A percentile compares a stretch with the other conserved stretches of the same genome.
phyloP scores from a whole-genome alignment of 257 asterid genomes.

The Solanum lycopersicoides region DNA sequence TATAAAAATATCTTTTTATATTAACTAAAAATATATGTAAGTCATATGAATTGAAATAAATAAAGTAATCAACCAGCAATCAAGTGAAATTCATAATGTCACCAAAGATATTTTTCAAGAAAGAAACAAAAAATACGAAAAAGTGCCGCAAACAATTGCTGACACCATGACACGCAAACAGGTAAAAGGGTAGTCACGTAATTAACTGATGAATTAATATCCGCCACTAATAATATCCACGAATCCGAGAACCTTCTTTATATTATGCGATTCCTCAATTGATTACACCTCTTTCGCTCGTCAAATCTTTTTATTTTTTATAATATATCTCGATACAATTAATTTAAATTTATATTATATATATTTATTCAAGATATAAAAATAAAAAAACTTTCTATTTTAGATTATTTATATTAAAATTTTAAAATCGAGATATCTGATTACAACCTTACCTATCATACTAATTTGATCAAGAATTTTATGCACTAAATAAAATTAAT shows the following conservation, averaged over 20 bases:
- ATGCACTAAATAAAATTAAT: not conserved
- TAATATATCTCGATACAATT: too few species aligned
- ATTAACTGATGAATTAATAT: not conserved
- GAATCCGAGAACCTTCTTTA: not conserved
- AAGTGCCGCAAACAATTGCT: not conserved
- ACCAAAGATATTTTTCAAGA: not conserved
- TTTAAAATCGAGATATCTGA: too few species aligned
- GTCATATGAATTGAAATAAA: too few species aligned
- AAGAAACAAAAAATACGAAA: not conserved
- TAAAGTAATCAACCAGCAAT: too few species aligned
- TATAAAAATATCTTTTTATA: too few species aligned
- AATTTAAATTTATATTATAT: too few species aligned
- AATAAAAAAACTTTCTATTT: rapidly evolving
- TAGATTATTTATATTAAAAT: rapidly evolving
- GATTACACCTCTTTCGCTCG: not conserved
- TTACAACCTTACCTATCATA: too few species aligned
- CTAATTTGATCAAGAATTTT: not conserved
- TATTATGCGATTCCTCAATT: not conserved
- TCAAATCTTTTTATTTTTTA: too few species aligned
- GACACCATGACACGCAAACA: not conserved
- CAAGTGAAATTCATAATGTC: not conserved
- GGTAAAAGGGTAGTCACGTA: not conserved
- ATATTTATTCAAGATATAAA: too few species aligned
- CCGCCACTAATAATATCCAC: not conserved
- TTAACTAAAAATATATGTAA: too few species aligned